Percentiles rank a stretch among this genome's conserved stretches.
phyloP scores from a whole-genome alignment of 208 protist genomes.

The Leishmania guyanensis region DNA sequence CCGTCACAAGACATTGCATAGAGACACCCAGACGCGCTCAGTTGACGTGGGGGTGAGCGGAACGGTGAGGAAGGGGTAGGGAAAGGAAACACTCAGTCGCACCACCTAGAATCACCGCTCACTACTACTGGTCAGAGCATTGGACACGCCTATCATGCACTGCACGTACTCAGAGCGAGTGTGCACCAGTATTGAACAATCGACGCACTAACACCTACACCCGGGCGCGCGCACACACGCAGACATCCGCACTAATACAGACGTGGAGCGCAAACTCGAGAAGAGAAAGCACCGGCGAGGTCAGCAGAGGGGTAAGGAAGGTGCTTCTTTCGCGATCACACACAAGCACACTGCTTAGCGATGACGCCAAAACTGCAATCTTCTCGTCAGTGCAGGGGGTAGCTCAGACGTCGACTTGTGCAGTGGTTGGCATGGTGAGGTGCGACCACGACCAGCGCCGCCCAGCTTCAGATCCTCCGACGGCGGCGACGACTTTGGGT shows the following conservation, averaged over 20 bases:
- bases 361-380: conserved; percentile 1
- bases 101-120: background rate
- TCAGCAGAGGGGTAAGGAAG: background rate
- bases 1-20: background rate
- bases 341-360: background rate
- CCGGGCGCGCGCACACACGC: no score
- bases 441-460: background rate
- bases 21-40: background rate
- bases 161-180: background rate
- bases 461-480: background rate
- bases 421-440: background rate
- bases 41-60: background rate
- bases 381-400: background rate
- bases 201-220: background rate
- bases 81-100: background rate
- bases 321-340: background rate
- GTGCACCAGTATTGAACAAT: background rate
- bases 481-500: background rate
- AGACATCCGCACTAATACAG: background rate
- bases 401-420: background rate
- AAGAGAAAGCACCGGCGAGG: no score
- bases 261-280: background rate
- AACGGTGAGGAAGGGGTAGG: background rate
- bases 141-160: background rate
- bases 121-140: no score